Evolutionary conservation across 345 rosid species (phyloP), one percentile per base, ranked within the genome.

Genomic region (Lepidium aucheri): DNA sequence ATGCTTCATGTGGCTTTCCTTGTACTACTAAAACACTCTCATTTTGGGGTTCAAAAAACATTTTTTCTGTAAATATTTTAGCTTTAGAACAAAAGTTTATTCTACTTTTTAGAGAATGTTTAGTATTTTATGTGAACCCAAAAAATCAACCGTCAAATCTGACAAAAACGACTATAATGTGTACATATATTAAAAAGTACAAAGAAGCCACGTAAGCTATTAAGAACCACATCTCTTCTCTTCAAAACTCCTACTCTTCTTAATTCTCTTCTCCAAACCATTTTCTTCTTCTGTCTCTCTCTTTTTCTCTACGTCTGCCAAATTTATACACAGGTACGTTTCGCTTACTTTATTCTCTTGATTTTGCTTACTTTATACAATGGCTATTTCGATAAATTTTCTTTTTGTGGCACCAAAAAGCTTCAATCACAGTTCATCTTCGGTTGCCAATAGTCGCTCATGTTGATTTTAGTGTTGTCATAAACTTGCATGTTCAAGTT

Each of bases 141-240:
- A 28, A 20, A 40, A 22, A 50, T 24, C 26, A 63, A 50, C 7
- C 47, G 14, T 12, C 0, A 39, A 17, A 46, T 45, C 45, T 60
- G 38, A 6, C 65, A 15, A 8, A 35, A 34, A 18, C 32, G 2
- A 36, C 10, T 42, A 54, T 1, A 22, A 4, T 26, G 30, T 26
- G 30, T 26, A 26, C 30, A 26, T 13, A 32, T 16, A 15, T 22
- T 9, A 32, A 52, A 13, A 63, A 51, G 7, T 7, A 1, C 2
- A 54, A 60, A 14, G 53, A 58, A 53, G 82, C 82, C 91, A 87
- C 95, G 95, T 82, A 74, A 4, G 47, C 60, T 35, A 16, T 59
- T 67, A 7, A 20, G 62, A 67, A 68, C 90, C 88, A 83, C 90
- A 85, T 78, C 87, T 81, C 22, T 53, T 66, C 59, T 42, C 75